Evolutionary conservation across 192 early-diverging fungal genomes (phyloP).

Genomic region (Lunasporangiospora selenospora): DNA sequence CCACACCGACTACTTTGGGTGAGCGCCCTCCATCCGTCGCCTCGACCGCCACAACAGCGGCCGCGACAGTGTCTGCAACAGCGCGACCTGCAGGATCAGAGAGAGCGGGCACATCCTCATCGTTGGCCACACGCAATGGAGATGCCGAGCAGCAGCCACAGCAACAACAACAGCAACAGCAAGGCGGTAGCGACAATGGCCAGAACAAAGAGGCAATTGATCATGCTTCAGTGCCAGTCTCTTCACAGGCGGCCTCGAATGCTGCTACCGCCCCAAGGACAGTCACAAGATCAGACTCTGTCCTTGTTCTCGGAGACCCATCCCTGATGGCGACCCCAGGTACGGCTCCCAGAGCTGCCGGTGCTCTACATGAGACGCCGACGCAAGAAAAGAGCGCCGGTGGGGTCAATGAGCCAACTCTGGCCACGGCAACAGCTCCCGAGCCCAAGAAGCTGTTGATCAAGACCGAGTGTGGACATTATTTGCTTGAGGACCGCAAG

Average conservation of each 20-base stretch:
- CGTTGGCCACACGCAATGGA: too few relatives aligned
- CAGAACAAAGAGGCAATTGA: slow-evolving; percentile 31
- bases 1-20: slow-evolving; percentile 1
- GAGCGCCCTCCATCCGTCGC: slow-evolving; percentile 4
- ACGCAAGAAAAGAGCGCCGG: too few relatives aligned
- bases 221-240: too few relatives aligned
- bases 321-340: slow-evolving; percentile 10
- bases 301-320: too few relatives aligned
- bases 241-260: too few relatives aligned
- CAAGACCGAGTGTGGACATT: slow-evolving; percentile 67
- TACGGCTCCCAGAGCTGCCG: not conserved
- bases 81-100: too few relatives aligned
- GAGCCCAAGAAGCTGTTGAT: slow-evolving; percentile 53
- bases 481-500: slow-evolving; percentile 67
- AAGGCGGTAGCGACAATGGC: slow-evolving; percentile 26
- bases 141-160: slow-evolving; percentile 3
- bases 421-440: slow-evolving; percentile 11
- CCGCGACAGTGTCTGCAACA: not conserved
- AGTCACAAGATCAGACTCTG: not conserved
- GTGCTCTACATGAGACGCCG: too few relatives aligned
- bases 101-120: too few relatives aligned
- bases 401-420: slow-evolving; percentile 1
- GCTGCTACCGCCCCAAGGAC: not conserved
- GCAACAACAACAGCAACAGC: slow-evolving; percentile 12
- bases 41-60: not conserved